Base-by-base conservation (phyloP, 148 eudicot genomes). In the Fagopyrum esculentum region DNA sequence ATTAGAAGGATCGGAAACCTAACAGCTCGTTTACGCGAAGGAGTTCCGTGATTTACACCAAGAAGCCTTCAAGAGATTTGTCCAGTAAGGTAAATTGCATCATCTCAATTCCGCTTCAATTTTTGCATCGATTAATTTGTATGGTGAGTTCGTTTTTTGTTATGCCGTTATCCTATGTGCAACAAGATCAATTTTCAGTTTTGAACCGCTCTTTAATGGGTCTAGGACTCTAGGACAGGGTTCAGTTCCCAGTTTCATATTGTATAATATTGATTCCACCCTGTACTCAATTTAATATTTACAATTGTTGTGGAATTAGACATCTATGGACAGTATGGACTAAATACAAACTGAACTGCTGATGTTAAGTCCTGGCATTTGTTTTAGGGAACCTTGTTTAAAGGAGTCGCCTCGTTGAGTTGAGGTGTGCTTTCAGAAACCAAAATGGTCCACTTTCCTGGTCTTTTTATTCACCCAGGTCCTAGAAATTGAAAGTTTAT, bases 31-130 rank as follows among this genome's bases (percentile, higher is more conserved):
- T 86, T 77, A 89, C 95, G 4, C 82, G 92, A 64, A 86, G 95
- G 55, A 91, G 91, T 77, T 85, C 97, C 15, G 78, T 93, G 87
- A 79, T 84, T 76, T 86, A 90, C 74, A 91, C 98, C 29, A 91
- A 91, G 80, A 86, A 90, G 68, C 97, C 98, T 68, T 81, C 95
- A 30, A 84, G 87, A 80, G 96, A 93, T 81, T 85, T 87, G 46
- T 77, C 82, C 78, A 87, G 75, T 80, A 93, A 91, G 93, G 98
- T 90, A 77, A 51, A 35, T 35, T 66, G 71, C 71, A 16, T 6
- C 43, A 0, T 10, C 9, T 9, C 43, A 66, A 11, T 61, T 57
- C 12, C 8, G 45, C 12, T 12, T 51, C 45, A 1, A 6, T 76
- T 48, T 7, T 22, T 60, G 10, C 5, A 3, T 63, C 69, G 26